Evolutionary conservation across 352 stramenopile genomes (phyloP), one percentile per base, ranked within the genome.

Genomic region (Pythium coloratum): DNA sequence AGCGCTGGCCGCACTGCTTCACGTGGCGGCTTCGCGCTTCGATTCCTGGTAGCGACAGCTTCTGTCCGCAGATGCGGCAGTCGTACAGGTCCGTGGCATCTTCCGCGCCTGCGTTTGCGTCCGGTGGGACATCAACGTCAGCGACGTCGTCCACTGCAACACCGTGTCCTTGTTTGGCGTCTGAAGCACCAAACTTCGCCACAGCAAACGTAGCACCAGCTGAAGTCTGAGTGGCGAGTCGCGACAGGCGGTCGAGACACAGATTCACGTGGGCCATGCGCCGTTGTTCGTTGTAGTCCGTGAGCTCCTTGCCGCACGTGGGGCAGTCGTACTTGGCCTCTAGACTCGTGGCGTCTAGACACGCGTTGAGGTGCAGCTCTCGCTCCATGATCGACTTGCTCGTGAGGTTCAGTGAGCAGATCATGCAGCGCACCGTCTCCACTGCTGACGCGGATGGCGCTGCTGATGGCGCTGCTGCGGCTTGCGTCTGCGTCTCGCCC

Each of bases 1-100:
- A 90, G 60, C 79, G 81, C 50, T 86, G 72, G 0, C 81, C 86
- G 53, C 86, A 96, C 54, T 79, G 73, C 66, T 96, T 96, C 46
- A 92, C 73, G 57, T 96, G 88, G n/a, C 78, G 76, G 55, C 92
- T 92, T n/a, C 80, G 78, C 28, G 65, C 64, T 49, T 69, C 71
- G 7, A 90, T 28, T 6, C 72, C 64, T 20, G 75, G 71, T 10
- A 76, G 67, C 14, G 73, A 61, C 42, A 93, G 77, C 26, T 82
- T 57, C 18, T 79, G 47, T 7, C 86, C 76, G 62, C 88, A 95
- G 62, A 94, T 92, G 42, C 82, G 88, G 62, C 88, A 95, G 6
- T 60, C 61, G 59, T 90, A 87, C 28, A 51, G 26, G 14, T 67
- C 59, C n/a, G 26, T 32, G 18, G 64, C 26, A 1, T 49, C 16